Base-by-base conservation (phyloP, 306 rosid species). In the Oemleria cerasiformis region DNA sequence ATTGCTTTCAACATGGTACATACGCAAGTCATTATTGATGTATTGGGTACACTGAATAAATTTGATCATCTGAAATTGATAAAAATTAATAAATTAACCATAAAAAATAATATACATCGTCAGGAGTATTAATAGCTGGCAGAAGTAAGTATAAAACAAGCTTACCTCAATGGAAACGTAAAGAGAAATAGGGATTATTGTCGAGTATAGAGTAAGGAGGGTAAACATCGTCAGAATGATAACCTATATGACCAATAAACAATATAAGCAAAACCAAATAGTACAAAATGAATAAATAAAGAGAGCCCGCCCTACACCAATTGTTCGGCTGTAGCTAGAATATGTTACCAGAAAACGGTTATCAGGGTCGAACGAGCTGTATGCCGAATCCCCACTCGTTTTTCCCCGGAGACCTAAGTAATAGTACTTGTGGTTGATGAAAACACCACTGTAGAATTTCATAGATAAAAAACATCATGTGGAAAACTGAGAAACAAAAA, bases 91-190 rank as follows among this genome's bases (percentile, higher is more conserved):
- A 65, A 70, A 74, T 49, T 71, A 75, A 58, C 71, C 75, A 65
- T 67, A 30, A 76, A 60, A 30, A 61, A 73, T 5, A 67, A 11
- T 64, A 7, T 4, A 49, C 15, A 78, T 47, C 20, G n/a, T n/a
- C n/a, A n/a, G n/a, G n/a, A n/a, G n/a, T n/a, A n/a, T 48, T 68
- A 43, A 65, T 47, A 67, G 78, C 71, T 73, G 44, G 45, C 54
- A 74, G 58, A 49, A 66, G 23, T 0, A n/a, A 8, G 1, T 0
- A 76, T 66, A 58, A 14, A 68, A 51, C 76, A 78, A 58, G 78
- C 92, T 75, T 80, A 84, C 99, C 99, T 94, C 99, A 74, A 94
- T 94, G 64, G 99, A 94, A 57, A 94, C 97, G 73, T 94, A 94
- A 45, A 94, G 99, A 67, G 99, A 94, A 72, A 94, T 94, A 57